Percentiles rank a stretch among this genome's conserved stretches.
Evolutionary conservation across 495 filamentous ascomycete genomes (phyloP).

Genomic region (Haplographium delicatum): DNA sequence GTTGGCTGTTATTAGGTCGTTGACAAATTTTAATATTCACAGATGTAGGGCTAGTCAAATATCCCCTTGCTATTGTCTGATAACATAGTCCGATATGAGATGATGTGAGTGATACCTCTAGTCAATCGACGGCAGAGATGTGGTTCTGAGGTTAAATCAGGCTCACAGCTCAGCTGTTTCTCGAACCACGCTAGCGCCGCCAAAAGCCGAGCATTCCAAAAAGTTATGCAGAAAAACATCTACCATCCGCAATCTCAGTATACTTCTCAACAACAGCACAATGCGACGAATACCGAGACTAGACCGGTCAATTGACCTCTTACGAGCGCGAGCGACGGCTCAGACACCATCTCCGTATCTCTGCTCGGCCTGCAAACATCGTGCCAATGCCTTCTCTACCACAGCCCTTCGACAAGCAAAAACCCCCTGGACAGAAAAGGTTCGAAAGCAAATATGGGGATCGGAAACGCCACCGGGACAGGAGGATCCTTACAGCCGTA

Average conservation of each 20-base stretch:
- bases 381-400: slow-evolving; percentile 36
- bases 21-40: not conserved
- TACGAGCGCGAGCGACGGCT: not conserved
- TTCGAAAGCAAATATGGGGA: slow-evolving; percentile 51
- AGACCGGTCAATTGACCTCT: slow-evolving; percentile 23
- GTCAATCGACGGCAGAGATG: not conserved
- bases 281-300: slow-evolving; percentile 26
- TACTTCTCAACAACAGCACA: slow-evolving; percentile 1
- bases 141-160: not conserved
- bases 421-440: slow-evolving; percentile 39
- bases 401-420: slow-evolving; percentile 37
- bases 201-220: no score
- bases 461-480: slow-evolving; percentile 48
- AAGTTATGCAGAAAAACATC: slow-evolving; percentile 5
- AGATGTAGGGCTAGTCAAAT: not conserved
- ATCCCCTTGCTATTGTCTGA: slow-evolving; percentile 3
- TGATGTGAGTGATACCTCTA: not conserved
- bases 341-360: slow-evolving; percentile 18
- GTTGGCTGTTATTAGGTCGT: no score
- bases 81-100: slow-evolving; percentile 2
- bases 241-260: not conserved
- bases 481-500: slow-evolving; percentile 46
- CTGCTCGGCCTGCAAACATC: slow-evolving; percentile 27
- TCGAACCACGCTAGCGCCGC: slow-evolving; percentile 1
- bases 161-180: not conserved